phyloP scores from a whole-genome alignment of 805 yeast species.

The Saturnispora halmiae region DNA sequence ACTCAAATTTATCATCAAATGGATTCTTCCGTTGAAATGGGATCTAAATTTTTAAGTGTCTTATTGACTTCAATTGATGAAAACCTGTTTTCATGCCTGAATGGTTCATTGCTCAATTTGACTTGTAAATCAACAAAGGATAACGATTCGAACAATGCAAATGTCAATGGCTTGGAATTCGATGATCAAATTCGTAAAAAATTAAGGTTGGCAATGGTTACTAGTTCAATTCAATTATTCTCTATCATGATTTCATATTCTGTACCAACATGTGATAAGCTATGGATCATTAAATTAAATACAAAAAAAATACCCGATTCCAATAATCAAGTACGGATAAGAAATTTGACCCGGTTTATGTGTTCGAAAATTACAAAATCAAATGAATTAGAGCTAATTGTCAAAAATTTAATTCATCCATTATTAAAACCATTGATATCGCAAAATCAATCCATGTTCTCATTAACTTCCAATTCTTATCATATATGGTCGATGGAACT shows the following conservation, averaged over 20 bases:
- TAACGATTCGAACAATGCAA: slow-evolving; percentile 16
- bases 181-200: slow-evolving; percentile 27
- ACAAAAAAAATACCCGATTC: slow-evolving; percentile 17
- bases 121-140: slow-evolving; percentile 41
- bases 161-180: slow-evolving; percentile 33
- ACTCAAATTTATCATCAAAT: slow-evolving; percentile 46
- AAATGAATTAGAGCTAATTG: slow-evolving; percentile 43
- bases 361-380: slow-evolving; percentile 47
- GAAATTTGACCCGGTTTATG: slow-evolving; percentile 41
- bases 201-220: slow-evolving; percentile 38
- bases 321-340: no score
- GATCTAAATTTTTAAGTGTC: slow-evolving; percentile 53
- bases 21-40: slow-evolving; percentile 35
- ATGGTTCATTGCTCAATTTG: slow-evolving; percentile 64
- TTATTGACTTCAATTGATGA: slow-evolving; percentile 44
- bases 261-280: slow-evolving; percentile 39
- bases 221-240: slow-evolving; percentile 53
- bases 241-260: slow-evolving; percentile 55
- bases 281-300: slow-evolving; percentile 30
- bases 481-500: slow-evolving; percentile 47
- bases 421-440: slow-evolving; percentile 36
- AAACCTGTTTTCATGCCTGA: slow-evolving; percentile 38
- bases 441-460: slow-evolving; percentile 16
- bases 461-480: slow-evolving; percentile 19
- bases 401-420: slow-evolving; percentile 38